Base-by-base conservation (phyloP, 176 grass and related monocot genomes). In the Musa acuminata region DNA sequence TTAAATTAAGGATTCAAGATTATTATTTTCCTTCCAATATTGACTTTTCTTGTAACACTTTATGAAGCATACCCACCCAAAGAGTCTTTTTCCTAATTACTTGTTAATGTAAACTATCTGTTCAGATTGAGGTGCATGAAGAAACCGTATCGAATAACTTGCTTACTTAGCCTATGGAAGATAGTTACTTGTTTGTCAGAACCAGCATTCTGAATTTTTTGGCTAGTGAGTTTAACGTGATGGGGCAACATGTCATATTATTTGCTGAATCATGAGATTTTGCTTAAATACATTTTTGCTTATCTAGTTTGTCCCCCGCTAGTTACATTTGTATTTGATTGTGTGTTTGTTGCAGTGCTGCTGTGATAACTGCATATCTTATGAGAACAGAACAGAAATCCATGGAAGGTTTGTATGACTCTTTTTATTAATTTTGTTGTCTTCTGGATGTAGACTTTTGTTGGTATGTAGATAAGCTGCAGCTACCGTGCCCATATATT, bases 371-470 rank as follows among this genome's bases (percentile, higher is more conserved):
- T 22, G 93, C 87, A 49, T 92, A 96, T 81, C 81, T 92, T 69
- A 97, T 97, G 93, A 96, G 78, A 86, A 69, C 83, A 78, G 93
- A 97, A 76, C 81, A 85, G 77, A 92, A 92, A 88, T 87, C 87
- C 48, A 67, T 92, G 60, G 85, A 92, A 87, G 93, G 93, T 97
- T 73, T 71, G 82, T 52, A 59, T 84, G 22, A 52, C 23, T 51
- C 51, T 77, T 77, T 77, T 11, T 79, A 2, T 1, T 69, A 12
- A 9, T 57, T 69, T 43, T 20, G 29, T 43, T 11, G 52, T 59
- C n/a, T 13, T 63, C 14, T 14, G 21, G 2, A 21, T 50, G 1
- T 64, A 16, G 9, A 52, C 17, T 49, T 55, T 71, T 79, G 49
- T 65, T 49, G 6, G 23, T 21, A 17, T 62, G 53, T 64, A 2